Evolutionary conservation across 2,329 filamentous ascomycete genomes (phyloP).

Genomic region (Penicillium sp.): DNA sequence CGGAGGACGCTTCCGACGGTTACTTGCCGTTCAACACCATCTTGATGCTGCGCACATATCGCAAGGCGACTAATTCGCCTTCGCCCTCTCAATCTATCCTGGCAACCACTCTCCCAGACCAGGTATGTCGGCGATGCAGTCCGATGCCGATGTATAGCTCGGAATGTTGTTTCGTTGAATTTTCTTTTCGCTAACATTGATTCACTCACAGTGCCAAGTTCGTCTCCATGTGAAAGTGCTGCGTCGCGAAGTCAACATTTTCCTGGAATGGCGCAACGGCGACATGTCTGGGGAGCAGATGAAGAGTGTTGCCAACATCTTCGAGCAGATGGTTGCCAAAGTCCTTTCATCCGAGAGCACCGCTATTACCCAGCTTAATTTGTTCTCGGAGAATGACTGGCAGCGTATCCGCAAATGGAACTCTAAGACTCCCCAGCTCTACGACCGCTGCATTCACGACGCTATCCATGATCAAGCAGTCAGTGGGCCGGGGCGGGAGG

Average conservation of each 20-base stretch:
- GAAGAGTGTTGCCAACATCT: slow-evolving; percentile 51
- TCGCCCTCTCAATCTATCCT: slow-evolving; percentile 25
- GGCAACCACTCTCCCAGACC: slow-evolving; percentile 31
- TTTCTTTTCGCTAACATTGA: slow-evolving; percentile 7
- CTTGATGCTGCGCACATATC: slow-evolving; percentile 36
- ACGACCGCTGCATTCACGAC: slow-evolving; percentile 43
- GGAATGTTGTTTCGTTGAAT: no score
- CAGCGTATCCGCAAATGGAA: slow-evolving; percentile 56
- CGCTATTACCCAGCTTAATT: slow-evolving; percentile 48
- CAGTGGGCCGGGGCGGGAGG: slow-evolving; percentile 31
- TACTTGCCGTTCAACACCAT: slow-evolving; percentile 37
- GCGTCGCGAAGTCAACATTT: slow-evolving; percentile 35
- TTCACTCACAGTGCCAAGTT: slow-evolving; percentile 31
- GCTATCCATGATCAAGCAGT: slow-evolving; percentile 39
- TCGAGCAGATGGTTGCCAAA: slow-evolving; percentile 52
- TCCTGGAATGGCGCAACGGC: slow-evolving; percentile 40
- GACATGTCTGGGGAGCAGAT: slow-evolving; percentile 39
- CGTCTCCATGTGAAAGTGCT: slow-evolving; percentile 38
- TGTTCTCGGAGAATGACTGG: slow-evolving; percentile 57
- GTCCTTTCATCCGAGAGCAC: slow-evolving; percentile 46
- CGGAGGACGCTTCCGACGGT: slow-evolving; percentile 15
- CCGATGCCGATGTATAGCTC: no score
- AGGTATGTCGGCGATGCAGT: no score
- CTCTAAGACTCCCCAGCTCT: slow-evolving; percentile 41
- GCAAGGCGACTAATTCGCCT: slow-evolving; percentile 14